A percentile compares a stretch with the other conserved stretches of the same genome.
phyloP scores from a whole-genome alignment of 371 early-diverging fungal genomes.

The Lichtheimia corymbifera region DNA sequence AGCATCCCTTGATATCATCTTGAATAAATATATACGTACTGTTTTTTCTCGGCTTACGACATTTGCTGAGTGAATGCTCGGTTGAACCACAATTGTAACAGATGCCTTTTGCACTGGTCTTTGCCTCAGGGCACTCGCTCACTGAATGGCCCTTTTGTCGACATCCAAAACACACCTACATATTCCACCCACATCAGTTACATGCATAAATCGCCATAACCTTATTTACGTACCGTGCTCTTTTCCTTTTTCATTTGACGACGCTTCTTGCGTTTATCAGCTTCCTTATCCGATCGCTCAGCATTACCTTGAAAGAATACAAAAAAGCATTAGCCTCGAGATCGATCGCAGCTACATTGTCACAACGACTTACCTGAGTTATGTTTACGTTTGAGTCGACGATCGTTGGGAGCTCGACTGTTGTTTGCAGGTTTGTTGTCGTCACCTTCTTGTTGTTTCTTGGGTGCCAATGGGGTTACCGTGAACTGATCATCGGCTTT shows the following conservation, averaged over 20 bases:
- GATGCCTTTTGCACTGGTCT: slow-evolving; percentile 55
- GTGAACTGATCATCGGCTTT: slow-evolving; percentile 55
- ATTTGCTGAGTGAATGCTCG: slow-evolving; percentile 79
- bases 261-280: slow-evolving; percentile 9
- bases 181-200: slow-evolving; percentile 14
- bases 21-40: slow-evolving; percentile 33
- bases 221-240: slow-evolving; percentile 32
- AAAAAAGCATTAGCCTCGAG: background rate
- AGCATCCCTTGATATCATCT: background rate
- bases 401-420: background rate
- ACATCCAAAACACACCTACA: slow-evolving; percentile 86
- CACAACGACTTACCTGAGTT: background rate
- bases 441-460: slow-evolving; percentile 22
- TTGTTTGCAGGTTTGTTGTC: background rate
- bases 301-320: background rate
- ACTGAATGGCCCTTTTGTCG: slow-evolving; percentile 83
- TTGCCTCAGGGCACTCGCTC: slow-evolving; percentile 72
- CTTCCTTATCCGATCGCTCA: slow-evolving; percentile 3
- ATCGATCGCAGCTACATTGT: slow-evolving; percentile 1
- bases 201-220: background rate
- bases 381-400: background rate
- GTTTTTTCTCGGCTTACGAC: slow-evolving; percentile 63
- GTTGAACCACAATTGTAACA: slow-evolving; percentile 88
- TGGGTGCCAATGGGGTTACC: slow-evolving; percentile 54
- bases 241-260: slow-evolving; percentile 14